A percentile compares a stretch with the other conserved stretches of the same genome.
Evolutionary conservation across 305 asterid genomes (phyloP).

Genomic region (Caryopteris hybrid): DNA sequence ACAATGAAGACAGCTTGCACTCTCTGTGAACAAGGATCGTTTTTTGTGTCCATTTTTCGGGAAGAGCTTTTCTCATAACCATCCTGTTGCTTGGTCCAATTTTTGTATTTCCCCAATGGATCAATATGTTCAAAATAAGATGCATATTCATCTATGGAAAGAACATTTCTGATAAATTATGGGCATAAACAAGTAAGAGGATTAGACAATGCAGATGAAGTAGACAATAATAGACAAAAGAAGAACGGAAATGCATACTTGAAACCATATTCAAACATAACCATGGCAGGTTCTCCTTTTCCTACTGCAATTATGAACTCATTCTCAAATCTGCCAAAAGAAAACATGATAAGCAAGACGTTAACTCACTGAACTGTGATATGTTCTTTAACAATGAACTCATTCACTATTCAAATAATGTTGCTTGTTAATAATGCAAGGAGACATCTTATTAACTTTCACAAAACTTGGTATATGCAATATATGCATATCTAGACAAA

Average conservation of each 20-base stretch:
- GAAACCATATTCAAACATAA: slow-evolving; percentile 89
- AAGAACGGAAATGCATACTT: slow-evolving; percentile 39
- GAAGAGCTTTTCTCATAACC: slow-evolving; percentile 23
- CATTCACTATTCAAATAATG: neutral
- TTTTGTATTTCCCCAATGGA: slow-evolving; percentile 70
- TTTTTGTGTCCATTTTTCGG: slow-evolving; percentile 23
- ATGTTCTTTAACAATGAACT: neutral
- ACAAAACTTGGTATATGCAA: neutral
- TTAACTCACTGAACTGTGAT: neutral
- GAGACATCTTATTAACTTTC: neutral
- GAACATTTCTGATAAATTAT: slow-evolving; percentile 57
- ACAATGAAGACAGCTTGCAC: slow-evolving; percentile 83
- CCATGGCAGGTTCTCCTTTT: slow-evolving; percentile 83
- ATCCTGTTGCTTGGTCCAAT: slow-evolving; percentile 35
- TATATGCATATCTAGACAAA: slow-evolving; percentile 2
- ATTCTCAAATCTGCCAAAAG: slow-evolving; percentile 55
- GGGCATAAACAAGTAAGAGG: slow-evolving; percentile 17
- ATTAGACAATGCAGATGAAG: slow-evolving; percentile 10
- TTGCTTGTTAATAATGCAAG: neutral
- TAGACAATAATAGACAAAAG: slow-evolving; percentile 1
- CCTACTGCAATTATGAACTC: slow-evolving; percentile 74
- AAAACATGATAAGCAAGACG: neutral
- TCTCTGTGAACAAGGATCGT: slow-evolving; percentile 53
- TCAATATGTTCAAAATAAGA: slow-evolving; percentile 78
- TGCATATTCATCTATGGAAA: slow-evolving; percentile 75